Conservation (phyloP, 805 yeast genomes). For the Wickerhamiella bombiphila region DNA sequence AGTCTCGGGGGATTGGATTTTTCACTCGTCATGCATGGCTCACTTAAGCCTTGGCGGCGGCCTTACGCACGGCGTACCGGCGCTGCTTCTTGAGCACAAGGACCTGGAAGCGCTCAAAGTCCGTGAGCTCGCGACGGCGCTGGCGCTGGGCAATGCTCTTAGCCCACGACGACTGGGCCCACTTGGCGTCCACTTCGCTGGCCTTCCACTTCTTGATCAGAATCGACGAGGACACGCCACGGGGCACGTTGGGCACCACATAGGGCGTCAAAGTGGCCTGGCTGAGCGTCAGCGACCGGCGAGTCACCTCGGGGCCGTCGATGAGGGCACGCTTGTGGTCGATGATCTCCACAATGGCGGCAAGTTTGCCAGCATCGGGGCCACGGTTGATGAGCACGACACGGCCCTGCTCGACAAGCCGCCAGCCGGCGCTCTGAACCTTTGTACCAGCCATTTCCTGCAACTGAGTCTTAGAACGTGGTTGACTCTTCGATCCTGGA, state of each 20-base stretch:
- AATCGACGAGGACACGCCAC: constrained; percentile 80
- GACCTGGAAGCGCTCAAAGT: constrained; percentile 99
- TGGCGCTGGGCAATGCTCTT: constrained; percentile 93
- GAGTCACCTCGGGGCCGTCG: constrained; percentile 92
- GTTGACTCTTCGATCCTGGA: background rate
- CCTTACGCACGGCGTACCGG: constrained; percentile 87
- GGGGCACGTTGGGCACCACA: constrained; percentile 72
- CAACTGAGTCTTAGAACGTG: too few species aligned
- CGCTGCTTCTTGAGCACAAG: constrained; percentile 94
- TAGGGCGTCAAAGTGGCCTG: constrained; percentile 87
- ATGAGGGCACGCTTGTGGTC: constrained; percentile 97
- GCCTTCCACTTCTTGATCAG: constrained; percentile 90
- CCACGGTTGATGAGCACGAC: constrained; percentile 84
- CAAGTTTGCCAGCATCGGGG: constrained; percentile 62
- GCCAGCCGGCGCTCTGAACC: constrained; percentile 97
- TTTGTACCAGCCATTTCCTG: constrained; percentile 36
- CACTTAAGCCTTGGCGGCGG: constrained; percentile 73
- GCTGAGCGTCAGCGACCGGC: constrained; percentile 82
- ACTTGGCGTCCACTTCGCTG: constrained; percentile 74
- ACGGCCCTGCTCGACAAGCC: constrained; percentile 99
- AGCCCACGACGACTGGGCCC: constrained; percentile 94
- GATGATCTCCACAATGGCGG: constrained; percentile 94
- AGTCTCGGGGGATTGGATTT: too few species aligned
- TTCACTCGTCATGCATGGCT: too few species aligned
- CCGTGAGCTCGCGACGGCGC: constrained; percentile 84